Evolutionary conservation across 2,329 filamentous ascomycete genomes (phyloP).

Genomic region (Myotisia sp.): DNA sequence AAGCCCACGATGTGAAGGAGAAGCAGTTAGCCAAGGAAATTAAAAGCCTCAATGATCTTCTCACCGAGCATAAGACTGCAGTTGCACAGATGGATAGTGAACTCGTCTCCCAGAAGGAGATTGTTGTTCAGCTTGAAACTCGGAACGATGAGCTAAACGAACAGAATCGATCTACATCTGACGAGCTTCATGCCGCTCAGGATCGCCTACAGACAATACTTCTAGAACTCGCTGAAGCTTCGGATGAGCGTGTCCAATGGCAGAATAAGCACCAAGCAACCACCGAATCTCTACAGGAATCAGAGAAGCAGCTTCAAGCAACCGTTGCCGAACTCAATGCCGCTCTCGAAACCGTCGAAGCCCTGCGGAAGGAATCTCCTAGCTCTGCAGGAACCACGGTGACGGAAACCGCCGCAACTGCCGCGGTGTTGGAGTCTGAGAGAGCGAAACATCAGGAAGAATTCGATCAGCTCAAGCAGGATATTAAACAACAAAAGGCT

Average conservation of each 20-base stretch:
- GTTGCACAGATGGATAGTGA: conserved; percentile 17
- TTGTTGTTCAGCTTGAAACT: conserved; percentile 51
- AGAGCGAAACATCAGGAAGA: conserved; percentile 45
- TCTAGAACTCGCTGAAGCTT: conserved; percentile 52
- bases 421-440: conserved; percentile 37
- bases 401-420: conserved; percentile 25
- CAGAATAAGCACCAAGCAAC: conserved; percentile 59
- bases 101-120: conserved; percentile 32
- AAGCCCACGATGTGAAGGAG: conserved; percentile 59
- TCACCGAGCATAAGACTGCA: conserved; percentile 24
- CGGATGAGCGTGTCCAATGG: conserved; percentile 44
- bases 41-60: conserved; percentile 47
- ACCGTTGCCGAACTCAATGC: conserved; percentile 62
- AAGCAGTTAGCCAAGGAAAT: conserved; percentile 59
- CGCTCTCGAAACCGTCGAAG: conserved; percentile 41
- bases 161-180: conserved; percentile 57
- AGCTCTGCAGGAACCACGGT: conserved; percentile 18
- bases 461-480: conserved; percentile 49
- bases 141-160: conserved; percentile 62
- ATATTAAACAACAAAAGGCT: conserved; percentile 69
- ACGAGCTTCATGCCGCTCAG: conserved; percentile 58
- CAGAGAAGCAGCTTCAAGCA: conserved; percentile 56
- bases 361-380: conserved; percentile 31
- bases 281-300: conserved; percentile 54
- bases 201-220: conserved; percentile 57